A percentile compares a stretch with the other conserved stretches of the same genome.
Evolutionary conservation across 805 yeast species (phyloP).

Genomic region (Metschnikowia proteae): DNA sequence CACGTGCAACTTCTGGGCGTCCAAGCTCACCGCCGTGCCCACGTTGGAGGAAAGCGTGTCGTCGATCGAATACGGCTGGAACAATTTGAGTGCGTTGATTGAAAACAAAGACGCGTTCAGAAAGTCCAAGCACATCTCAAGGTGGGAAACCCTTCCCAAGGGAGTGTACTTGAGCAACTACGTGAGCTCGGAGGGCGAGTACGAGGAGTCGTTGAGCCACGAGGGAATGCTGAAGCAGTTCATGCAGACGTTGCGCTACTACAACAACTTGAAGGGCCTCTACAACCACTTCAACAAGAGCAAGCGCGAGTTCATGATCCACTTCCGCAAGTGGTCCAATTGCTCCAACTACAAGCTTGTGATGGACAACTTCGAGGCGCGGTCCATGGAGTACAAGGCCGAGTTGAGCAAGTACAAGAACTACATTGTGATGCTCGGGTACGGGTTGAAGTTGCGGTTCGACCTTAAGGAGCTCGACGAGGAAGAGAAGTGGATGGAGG

Average conservation of each 20-base stretch:
- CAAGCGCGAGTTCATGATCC: slow-evolving; percentile 28
- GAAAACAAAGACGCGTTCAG: slow-evolving; percentile 27
- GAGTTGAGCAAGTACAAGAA: slow-evolving; percentile 45
- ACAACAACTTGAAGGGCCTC: slow-evolving; percentile 34
- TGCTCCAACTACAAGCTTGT: slow-evolving; percentile 36
- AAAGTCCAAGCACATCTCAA: slow-evolving; percentile 31
- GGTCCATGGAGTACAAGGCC: slow-evolving; percentile 40
- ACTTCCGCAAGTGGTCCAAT: slow-evolving; percentile 25
- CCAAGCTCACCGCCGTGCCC: slow-evolving; percentile 78
- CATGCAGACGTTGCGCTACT: slow-evolving; percentile 38
- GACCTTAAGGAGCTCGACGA: slow-evolving; percentile 36
- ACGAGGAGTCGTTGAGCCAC: slow-evolving; percentile 22
- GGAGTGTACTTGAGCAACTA: slow-evolving; percentile 40
- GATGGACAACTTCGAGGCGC: slow-evolving; percentile 37
- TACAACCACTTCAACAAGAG: slow-evolving; percentile 31
- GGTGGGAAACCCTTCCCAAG: slow-evolving; percentile 42
- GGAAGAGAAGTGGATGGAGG: slow-evolving; percentile 8
- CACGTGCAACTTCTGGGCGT: slow-evolving; percentile 89
- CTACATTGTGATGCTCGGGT: slow-evolving; percentile 44
- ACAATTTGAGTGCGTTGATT: slow-evolving; percentile 34
- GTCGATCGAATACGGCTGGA: slow-evolving; percentile 84
- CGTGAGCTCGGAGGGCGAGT: slow-evolving; percentile 19
- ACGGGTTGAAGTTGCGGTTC: slow-evolving; percentile 44
- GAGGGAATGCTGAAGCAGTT: slow-evolving; percentile 44
- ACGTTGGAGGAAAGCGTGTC: slow-evolving; percentile 62